phyloP scores from a whole-genome alignment of 73 alveolate genomes.

The Uronychia binucleata region DNA sequence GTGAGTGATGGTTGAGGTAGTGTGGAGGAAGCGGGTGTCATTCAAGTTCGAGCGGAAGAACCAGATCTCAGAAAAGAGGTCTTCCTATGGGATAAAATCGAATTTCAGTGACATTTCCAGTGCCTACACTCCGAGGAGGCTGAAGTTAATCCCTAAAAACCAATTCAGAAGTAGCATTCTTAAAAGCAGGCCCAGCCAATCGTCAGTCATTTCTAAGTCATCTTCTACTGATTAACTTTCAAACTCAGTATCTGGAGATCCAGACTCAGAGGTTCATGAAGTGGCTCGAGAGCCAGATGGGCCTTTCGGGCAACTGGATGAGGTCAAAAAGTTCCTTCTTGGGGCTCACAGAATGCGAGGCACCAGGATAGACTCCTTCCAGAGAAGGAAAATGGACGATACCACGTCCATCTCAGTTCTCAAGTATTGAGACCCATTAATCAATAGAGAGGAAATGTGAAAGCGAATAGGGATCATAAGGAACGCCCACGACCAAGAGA shows the following conservation, averaged over 20 bases:
- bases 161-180: neutral
- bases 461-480: neutral
- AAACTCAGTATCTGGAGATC: neutral
- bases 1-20: no score
- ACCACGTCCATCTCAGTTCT: neutral
- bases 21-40: no score
- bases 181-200: neutral
- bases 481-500: neutral
- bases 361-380: neutral
- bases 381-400: no score
- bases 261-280: no score
- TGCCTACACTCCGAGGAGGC: neutral
- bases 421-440: neutral
- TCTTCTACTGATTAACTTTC: neutral
- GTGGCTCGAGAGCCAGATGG: neutral
- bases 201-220: neutral
- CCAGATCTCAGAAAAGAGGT: no score
- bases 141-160: neutral
- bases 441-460: neutral
- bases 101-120: neutral
- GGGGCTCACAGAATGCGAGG: neutral
- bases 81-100: no score
- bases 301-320: neutral
- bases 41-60: no score
- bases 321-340: neutral